Percentiles rank a stretch among this genome's conserved stretches.
phyloP scores from a whole-genome alignment of 352 stramenopile genomes.

The Hyphochytrium catenoides region DNA sequence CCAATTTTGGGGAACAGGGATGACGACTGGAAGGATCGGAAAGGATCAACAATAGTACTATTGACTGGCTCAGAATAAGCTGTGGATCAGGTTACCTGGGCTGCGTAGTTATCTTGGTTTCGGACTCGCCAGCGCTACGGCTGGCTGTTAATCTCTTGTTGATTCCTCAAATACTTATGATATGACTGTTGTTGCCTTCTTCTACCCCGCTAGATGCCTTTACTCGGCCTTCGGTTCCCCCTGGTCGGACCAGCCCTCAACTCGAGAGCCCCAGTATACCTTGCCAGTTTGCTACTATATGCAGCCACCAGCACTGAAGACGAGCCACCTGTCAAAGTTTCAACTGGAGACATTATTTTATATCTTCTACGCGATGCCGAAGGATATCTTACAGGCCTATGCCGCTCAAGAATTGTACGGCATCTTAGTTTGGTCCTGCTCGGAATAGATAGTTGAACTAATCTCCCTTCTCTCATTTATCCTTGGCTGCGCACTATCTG shows the following conservation, averaged over 20 bases:
- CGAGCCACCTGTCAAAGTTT: conserved; percentile 91
- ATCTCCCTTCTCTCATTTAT: too few relatives aligned
- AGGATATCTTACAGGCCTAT: conserved; percentile 85
- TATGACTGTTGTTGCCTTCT: neutral
- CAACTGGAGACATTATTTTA: conserved; percentile 97
- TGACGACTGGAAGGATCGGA: too few relatives aligned
- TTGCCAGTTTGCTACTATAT: conserved; percentile 65
- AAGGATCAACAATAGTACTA: too few relatives aligned
- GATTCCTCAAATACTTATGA: too few relatives aligned
- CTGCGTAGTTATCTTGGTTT: neutral
- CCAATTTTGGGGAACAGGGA: too few relatives aligned
- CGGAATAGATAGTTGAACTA: conserved; percentile 2
- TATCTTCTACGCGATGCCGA: conserved; percentile 96
- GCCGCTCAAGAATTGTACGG: conserved; percentile 63
- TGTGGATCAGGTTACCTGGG: too few relatives aligned
- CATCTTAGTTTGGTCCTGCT: too few relatives aligned
- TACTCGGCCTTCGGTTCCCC: conserved; percentile 53
- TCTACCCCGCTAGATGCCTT: conserved; percentile 34
- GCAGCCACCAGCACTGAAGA: conserved; percentile 88
- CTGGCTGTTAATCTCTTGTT: neutral
- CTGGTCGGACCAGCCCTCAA: conserved; percentile 34
- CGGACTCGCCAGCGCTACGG: neutral
- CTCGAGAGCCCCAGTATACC: conserved; percentile 53
- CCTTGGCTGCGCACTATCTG: conserved; percentile 47
- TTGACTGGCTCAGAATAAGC: too few relatives aligned